Base-by-base conservation (phyloP, 169 alveolate genomes). In the Cryptosporidium tyzzeri region DNA sequence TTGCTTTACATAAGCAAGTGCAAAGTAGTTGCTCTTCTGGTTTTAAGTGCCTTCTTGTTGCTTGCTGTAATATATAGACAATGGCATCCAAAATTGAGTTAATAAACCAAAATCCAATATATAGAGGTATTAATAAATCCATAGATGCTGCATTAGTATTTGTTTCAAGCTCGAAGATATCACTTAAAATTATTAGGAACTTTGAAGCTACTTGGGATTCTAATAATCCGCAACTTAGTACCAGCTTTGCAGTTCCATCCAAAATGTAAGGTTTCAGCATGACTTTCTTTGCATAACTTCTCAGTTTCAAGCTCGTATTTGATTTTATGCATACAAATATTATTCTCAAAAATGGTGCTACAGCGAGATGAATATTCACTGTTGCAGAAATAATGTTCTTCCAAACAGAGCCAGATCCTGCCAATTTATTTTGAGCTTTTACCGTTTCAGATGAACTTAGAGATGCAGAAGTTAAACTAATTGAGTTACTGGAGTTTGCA, bases 151-250 rank as follows among this genome's bases (percentile, higher is more conserved):
- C 89, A 37, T 59, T 35, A 29, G 16, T 18, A 44, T 65, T 44
- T 31, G 89, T 26, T 44, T 59, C 62, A 37, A 67, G 48, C 26
- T 80, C 89, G 26, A 80, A 80, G 29, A 65, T 44, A 1, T 41
- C 65, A 62, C 89, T 59, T 29, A 65, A 35, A 23, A 80, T 62
- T 29, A 80, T 33, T 44, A 80, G 44, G 45, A 80, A 80, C 37
- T 80, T 80, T 31, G 89, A 80, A n/a, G 89, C 89, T 8, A 80
- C 73, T 29, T 80, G 69, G 5, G 89, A 80, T 80, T 80, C 89
- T 26, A 80, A 41, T 29, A 62, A 23, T 48, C 89, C 89, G 39
- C 89, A 80, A 26, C 89, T 62, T 29, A 80, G 26, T 35, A 80
- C 89, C 4, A 80, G 31, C 26, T 31, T 62, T 41, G 89, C 89